Conservation (phyloP, 352 stramenopile species). For the Saprolegnia diclina region DNA sequence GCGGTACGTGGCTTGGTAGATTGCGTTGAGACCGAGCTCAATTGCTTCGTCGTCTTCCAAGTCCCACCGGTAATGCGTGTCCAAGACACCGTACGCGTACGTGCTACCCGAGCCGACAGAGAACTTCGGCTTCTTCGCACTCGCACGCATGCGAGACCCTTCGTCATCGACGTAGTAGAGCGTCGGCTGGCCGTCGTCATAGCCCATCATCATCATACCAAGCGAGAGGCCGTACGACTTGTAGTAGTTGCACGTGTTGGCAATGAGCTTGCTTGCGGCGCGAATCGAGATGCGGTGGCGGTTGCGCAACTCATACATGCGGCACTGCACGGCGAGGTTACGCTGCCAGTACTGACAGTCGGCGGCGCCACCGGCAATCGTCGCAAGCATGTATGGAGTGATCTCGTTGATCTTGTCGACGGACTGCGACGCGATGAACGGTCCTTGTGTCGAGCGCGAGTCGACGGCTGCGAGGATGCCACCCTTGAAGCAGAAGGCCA, state of each 20-base stretch:
- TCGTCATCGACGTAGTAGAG: conserved; percentile 99
- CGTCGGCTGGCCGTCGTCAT: conserved; percentile 96
- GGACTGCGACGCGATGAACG: conserved; percentile 97
- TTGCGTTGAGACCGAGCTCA: conserved; percentile 97
- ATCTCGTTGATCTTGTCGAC: conserved; percentile 99
- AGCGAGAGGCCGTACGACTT: conserved; percentile 91
- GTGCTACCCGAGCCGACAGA: conserved; percentile 98
- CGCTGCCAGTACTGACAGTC: conserved; percentile 99
- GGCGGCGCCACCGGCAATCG: conserved; percentile 96
- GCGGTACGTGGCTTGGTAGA: conserved; percentile 99
- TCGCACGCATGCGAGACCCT: conserved; percentile 95
- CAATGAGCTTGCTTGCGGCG: conserved; percentile 97
- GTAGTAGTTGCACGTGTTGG: conserved; percentile 98
- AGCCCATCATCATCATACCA: conserved; percentile 99
- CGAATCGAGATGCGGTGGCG: conserved; percentile 98
- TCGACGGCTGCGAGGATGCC: conserved; percentile 98
- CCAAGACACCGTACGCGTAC: conserved; percentile 99
- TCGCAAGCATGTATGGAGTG: conserved; percentile 99
- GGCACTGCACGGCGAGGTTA: conserved; percentile 94
- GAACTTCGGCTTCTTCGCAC: conserved; percentile 94
- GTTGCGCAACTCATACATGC: conserved; percentile 98
- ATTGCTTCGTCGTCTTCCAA: conserved; percentile 98
- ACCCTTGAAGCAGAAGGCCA: conserved; percentile 99
- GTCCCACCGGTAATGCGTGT: conserved; percentile 94
- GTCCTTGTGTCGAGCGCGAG: conserved; percentile 97